Base-by-base conservation (phyloP, 225 moss, liverwort and hornwort genomes). In the Physcomitrium patens region DNA sequence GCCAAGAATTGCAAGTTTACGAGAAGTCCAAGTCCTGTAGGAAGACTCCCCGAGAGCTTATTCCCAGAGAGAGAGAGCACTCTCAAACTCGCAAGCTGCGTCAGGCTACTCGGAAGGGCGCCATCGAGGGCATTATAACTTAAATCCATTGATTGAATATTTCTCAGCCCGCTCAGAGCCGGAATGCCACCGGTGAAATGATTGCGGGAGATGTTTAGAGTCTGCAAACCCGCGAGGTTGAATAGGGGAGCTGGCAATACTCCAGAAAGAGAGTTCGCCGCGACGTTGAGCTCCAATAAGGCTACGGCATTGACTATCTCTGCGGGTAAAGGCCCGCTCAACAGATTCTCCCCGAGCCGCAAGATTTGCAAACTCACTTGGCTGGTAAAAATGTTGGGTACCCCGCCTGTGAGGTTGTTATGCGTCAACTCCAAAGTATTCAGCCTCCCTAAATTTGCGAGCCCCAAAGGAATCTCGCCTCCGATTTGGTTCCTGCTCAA, bases 161-260 rank as follows among this genome's bases (percentile, higher is more conserved):
- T 90, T 20, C 7, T 83, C 78, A 82, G 55, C 45, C 75, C 78
- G 47, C 31, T 71, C 7, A 92, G 42, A 10, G 82, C 86, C 2
- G 92, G 81, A n/a, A 97, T 67, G 1, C 72, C 48, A 27, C 91
- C 91, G 3, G 53, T 73, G 13, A 94, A 78, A 19, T 71, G 61
- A 79, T 96, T 96, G 28, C 78, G 76, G n/a, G 96, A 94, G 22
- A 85, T 10, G 73, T 96, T 94, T 50, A 90, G 77, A 68, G 77
- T 77, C 79, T 94, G 92, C 17, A 92, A 74, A 45, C 72, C 83
- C 71, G 46, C 76, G 8, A 92, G 80, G 56, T 79, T 77, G 45
- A 75, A 72, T 6, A 97, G 76, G 2, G 81, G 84, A 12, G 80
- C 28, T 0, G 92, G 90, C 6, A 97, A 80, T 3, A 73, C 43